phyloP scores from a whole-genome alignment of 2,329 filamentous ascomycete species.

The Colletotrichum aenigma region DNA sequence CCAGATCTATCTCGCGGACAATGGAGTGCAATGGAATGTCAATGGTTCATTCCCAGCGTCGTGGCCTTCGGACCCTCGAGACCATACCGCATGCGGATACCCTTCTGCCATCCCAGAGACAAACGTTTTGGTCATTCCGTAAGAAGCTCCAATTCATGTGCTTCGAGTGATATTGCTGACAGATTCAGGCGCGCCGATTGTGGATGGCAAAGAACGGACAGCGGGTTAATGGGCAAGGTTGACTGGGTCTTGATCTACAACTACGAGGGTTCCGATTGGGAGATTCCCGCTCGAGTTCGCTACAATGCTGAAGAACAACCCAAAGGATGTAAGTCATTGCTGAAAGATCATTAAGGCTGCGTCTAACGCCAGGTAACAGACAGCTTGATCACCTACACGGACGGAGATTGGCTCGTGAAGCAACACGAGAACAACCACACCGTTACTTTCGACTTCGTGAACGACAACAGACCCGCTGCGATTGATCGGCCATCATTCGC shows the following conservation, averaged over 20 bases:
- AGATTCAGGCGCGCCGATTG: not conserved
- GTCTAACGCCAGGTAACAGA: not conserved
- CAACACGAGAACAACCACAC: not conserved
- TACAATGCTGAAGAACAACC: not conserved
- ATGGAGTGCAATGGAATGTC: not conserved
- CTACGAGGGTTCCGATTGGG: not conserved
- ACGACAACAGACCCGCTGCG: not conserved
- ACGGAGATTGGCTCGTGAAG: not conserved
- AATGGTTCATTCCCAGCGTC: not conserved
- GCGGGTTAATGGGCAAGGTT: not conserved
- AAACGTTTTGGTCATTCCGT: not conserved
- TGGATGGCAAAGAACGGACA: conserved; percentile 7
- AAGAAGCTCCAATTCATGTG: not conserved
- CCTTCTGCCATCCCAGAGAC: not conserved
- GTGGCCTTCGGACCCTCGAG: not conserved
- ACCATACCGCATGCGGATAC: not conserved
- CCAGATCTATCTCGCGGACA: not conserved
- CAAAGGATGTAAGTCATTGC: not conserved
- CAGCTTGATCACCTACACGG: not conserved
- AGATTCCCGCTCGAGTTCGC: not conserved
- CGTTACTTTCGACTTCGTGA: not conserved
- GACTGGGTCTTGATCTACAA: conserved; percentile 6
- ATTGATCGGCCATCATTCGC: not conserved
- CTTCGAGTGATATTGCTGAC: not conserved
- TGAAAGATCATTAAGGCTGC: not conserved